phyloP scores from a whole-genome alignment of 1,139 yeast genomes.

The Candida buenavistaensis region DNA sequence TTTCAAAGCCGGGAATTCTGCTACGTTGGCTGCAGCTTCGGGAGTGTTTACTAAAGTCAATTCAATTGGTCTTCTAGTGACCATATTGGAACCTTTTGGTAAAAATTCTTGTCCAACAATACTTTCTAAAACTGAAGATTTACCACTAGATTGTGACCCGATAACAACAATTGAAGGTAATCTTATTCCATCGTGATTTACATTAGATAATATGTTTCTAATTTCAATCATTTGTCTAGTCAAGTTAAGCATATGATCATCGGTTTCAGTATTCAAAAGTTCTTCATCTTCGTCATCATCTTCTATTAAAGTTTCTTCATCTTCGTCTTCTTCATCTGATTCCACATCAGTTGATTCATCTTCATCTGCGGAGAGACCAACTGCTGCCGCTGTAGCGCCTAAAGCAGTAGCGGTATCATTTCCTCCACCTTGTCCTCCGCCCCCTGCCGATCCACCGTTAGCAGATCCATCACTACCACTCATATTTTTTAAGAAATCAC shows the following conservation, averaged over 20 bases:
- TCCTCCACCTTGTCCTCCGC: conserved; percentile 30
- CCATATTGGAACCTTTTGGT: conserved; percentile 96
- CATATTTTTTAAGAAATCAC: conserved; percentile 36
- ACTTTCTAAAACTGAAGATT: conserved; percentile 89
- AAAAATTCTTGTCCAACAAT: conserved; percentile 93
- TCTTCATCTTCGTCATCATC: conserved; percentile 43
- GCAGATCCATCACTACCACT: conserved; percentile 14
- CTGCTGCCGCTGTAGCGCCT: conserved; percentile 50
- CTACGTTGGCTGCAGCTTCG: conserved; percentile 76
- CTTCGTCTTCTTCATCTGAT: conserved; percentile 21
- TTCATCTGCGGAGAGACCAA: conserved; percentile 39
- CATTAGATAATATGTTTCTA: conserved; percentile 69
- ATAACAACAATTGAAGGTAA: conserved; percentile 94
- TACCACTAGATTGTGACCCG: conserved; percentile 97
- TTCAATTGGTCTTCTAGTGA: conserved; percentile 92
- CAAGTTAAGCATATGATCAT: conserved; percentile 77
- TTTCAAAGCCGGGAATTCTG: conserved; percentile 91
- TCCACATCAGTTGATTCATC: conserved; percentile 19
- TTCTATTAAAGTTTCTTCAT: conserved; percentile 30
- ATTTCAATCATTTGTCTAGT: conserved; percentile 98
- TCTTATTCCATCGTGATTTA: conserved; percentile 78
- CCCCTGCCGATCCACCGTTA: conserved; percentile 17
- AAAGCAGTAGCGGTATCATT: conserved; percentile 39
- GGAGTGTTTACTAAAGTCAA: conserved; percentile 88
- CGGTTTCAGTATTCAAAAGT: conserved; percentile 51